Percentiles rank a stretch among this genome's conserved stretches.
Evolutionary conservation across 2,329 filamentous ascomycete species (phyloP).

Genomic region (Eutypa lata): DNA sequence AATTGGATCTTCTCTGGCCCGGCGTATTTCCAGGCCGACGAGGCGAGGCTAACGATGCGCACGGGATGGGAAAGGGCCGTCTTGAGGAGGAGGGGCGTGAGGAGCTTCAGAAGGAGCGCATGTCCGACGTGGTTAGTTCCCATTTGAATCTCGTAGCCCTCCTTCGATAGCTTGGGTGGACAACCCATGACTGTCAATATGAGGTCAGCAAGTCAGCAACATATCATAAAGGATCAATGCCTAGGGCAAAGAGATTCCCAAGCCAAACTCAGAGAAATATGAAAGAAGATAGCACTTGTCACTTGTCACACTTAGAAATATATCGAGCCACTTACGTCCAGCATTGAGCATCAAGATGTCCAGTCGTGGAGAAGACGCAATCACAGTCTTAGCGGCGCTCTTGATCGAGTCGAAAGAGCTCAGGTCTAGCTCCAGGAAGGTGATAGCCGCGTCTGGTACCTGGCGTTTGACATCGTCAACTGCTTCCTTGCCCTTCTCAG

Average conservation of each 20-base stretch:
- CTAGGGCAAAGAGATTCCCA: too few relatives aligned
- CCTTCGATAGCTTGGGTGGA: slow-evolving; percentile 27
- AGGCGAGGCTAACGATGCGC: slow-evolving; percentile 9
- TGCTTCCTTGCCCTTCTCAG: slow-evolving; percentile 23
- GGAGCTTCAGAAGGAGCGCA: slow-evolving; percentile 33
- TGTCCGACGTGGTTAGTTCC: slow-evolving; percentile 43
- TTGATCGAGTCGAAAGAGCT: slow-evolving; percentile 30
- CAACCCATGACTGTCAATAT: slow-evolving; percentile 27
- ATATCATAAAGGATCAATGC: too few relatives aligned
- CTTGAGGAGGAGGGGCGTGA: slow-evolving; percentile 14
- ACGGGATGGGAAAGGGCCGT: slow-evolving; percentile 4
- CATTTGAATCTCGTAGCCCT: slow-evolving; percentile 42
- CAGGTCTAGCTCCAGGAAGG: slow-evolving; percentile 34
- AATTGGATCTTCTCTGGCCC: slow-evolving; percentile 11
- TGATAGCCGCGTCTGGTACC: slow-evolving; percentile 3
- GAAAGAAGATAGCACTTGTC: too few relatives aligned
- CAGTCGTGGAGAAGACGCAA: slow-evolving; percentile 23
- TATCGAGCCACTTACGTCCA: slow-evolving; percentile 14
- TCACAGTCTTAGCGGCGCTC: slow-evolving; percentile 27
- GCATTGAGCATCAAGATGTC: slow-evolving; percentile 42
- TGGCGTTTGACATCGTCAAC: slow-evolving; percentile 23
- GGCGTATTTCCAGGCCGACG: slow-evolving; percentile 5
- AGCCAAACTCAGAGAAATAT: too few relatives aligned
- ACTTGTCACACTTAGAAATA: too few relatives aligned
- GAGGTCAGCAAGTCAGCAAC: neutral